Base-by-base conservation (phyloP, 176 grass and related monocot species). In the Thinopyrum elongatum region DNA sequence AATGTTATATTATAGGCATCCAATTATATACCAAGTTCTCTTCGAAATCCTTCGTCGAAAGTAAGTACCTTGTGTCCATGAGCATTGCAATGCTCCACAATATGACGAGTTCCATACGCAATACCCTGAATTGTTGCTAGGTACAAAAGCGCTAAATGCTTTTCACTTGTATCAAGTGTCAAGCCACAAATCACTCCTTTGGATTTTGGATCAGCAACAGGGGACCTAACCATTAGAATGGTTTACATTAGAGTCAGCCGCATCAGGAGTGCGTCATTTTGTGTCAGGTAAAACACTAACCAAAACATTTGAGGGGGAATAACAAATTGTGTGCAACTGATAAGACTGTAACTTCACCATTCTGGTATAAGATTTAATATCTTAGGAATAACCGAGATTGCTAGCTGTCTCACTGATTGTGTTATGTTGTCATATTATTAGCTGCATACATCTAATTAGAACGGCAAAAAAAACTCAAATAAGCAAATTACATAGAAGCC, bases 71-170 rank as follows among this genome's bases (percentile, higher is more conserved):
- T 94, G 82, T 98, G 93, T 60, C 92, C 92, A 84, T 94, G 88
- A 89, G 79, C 79, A 92, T 98, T 98, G 87, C 96, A 98, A 23
- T 95, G 96, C 76, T 95, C 93, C 34, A 98, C 86, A 77, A 98
- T 95, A 80, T 95, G 93, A 59, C 93, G 88, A 47, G 92, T 95
- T 34, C 96, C 96, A 87, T 98, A 98, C 53, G 90, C 93, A 79
- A 98, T 95, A 80, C 88, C 92, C 82, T 98, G 96, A 85, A 98
- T n/a, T 53, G 96, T 92, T 87, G 96, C 96, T 55, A 98, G 84
- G 86, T 98, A 98, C 29, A 98, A 78, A 85, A 94, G 90, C n/a
- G 88, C 91, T 55, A 98, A 76, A 64, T 92, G 74, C 71, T 98
- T 95, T 61, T 98, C 96, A 36, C 88, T 92, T 76, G 93, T 87